Evolutionary conservation across 179 eudicot genomes (phyloP).

Genomic region (Heliamphora pulchella): DNA sequence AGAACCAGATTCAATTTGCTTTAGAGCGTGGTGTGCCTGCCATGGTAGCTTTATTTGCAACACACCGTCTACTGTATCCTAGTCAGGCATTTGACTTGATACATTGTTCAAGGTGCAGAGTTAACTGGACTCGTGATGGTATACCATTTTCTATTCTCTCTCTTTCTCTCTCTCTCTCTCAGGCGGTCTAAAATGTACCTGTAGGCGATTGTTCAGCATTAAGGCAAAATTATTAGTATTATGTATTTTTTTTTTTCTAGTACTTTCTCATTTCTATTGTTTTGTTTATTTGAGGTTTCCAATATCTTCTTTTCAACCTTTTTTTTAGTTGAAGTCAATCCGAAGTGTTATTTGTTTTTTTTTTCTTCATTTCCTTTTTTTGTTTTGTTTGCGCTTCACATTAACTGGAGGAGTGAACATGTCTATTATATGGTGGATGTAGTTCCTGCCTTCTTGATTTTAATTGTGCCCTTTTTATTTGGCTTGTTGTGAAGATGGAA

Average conservation of each 20-base stretch:
- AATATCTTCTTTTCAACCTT: too few species aligned
- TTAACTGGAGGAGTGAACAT: not conserved
- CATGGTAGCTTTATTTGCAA: conserved; percentile 87
- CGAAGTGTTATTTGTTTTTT: not conserved
- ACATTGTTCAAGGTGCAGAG: conserved; percentile 97
- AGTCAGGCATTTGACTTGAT: conserved; percentile 94
- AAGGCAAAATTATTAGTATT: not conserved
- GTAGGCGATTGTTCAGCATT: not conserved
- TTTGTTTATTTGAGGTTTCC: not conserved
- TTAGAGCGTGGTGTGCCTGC: conserved; percentile 99
- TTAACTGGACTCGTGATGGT: conserved; percentile 99
- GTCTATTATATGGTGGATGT: not conserved
- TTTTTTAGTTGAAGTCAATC: not conserved
- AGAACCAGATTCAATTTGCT: conserved; percentile 96
- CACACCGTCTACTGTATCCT: conserved; percentile 70
- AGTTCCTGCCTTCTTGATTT: not conserved
- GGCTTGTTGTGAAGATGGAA: conserved; percentile 55
- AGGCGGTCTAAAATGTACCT: not conserved
- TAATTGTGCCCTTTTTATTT: conserved; percentile 5
- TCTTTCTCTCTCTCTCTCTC: not conserved
- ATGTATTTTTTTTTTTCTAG: not conserved
- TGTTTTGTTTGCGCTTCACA: not conserved
- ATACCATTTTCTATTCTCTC: conserved; percentile 19
- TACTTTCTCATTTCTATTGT: not conserved
- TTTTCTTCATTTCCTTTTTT: too few species aligned